These are phyloP conservation scores for Xylaria sp. DNA, from an alignment of 2,329 filamentous ascomycete genomes.

Conservation along the genomic window DNA sequence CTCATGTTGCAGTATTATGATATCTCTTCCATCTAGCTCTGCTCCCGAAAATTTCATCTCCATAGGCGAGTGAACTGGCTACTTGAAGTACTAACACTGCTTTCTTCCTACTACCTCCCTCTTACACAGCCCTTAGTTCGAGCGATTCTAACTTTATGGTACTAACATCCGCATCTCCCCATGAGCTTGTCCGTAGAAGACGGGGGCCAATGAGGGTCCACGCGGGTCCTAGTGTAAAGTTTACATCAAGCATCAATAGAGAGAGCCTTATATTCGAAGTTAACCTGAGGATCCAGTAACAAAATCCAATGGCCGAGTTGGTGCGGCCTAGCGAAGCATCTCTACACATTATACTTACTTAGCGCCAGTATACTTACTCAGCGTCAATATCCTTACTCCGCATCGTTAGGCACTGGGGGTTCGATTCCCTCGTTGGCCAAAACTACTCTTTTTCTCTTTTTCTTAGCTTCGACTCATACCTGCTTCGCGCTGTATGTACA, in stretches of 20 bases:
- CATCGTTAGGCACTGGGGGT: slow-evolving; percentile 8
- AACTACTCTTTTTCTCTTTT: background rate
- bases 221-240: background rate
- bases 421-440: slow-evolving; percentile 4
- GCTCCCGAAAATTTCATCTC: background rate
- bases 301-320: slow-evolving; percentile 5
- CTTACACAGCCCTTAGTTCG: background rate
- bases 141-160: background rate
- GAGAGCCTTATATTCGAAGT: background rate
- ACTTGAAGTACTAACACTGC: background rate
- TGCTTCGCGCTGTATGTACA: background rate
- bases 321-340: slow-evolving; percentile 9
- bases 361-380: background rate
- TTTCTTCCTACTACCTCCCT: background rate
- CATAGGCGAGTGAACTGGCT: background rate
- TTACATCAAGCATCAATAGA: background rate
- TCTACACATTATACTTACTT: background rate
- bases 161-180: background rate
- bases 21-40: background rate
- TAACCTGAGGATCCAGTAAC: background rate
- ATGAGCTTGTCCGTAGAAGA: background rate
- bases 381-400: slow-evolving; percentile 1
- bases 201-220: background rate
- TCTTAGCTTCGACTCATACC: background rate
- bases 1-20: background rate